Percentiles rank a stretch among this genome's conserved stretches.
Conservation (phyloP, 176 grass and related monocot genomes). For the Panicum miliaceum region DNA sequence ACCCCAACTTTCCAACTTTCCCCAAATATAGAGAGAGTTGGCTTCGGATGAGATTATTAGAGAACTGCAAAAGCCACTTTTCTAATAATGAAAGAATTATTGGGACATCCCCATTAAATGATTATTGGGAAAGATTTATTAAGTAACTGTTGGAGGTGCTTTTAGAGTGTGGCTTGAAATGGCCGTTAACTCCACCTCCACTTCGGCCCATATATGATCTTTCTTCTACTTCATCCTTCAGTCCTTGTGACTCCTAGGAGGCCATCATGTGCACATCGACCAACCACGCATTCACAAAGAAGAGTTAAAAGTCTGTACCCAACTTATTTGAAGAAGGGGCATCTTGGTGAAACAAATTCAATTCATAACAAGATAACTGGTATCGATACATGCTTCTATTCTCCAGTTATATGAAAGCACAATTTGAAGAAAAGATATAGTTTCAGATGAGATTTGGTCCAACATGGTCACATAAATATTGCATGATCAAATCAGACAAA, state of each 20-base stretch:
- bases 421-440: not conserved
- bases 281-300: not conserved
- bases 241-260: not conserved
- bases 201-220: too few species aligned
- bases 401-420: not conserved
- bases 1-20: too few species aligned
- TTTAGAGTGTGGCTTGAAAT: too few species aligned
- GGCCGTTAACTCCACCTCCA: too few species aligned
- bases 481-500: constrained; percentile 31
- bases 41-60: too few species aligned
- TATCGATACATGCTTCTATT: not conserved
- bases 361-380: not conserved
- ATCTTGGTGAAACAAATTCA: not conserved
- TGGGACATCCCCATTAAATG: too few species aligned
- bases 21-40: too few species aligned
- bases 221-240: constrained; percentile 16
- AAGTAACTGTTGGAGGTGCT: too few species aligned
- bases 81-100: too few species aligned
- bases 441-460: not conserved
- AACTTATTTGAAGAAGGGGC: not conserved
- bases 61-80: too few species aligned
- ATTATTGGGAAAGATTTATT: too few species aligned
- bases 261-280: not conserved
- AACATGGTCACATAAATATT: constrained; percentile 27
- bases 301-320: not conserved